Percentiles rank a stretch among this genome's conserved stretches.
Evolutionary conservation across 2,329 filamentous ascomycete genomes (phyloP).

Genomic region (Neonectria faginata): DNA sequence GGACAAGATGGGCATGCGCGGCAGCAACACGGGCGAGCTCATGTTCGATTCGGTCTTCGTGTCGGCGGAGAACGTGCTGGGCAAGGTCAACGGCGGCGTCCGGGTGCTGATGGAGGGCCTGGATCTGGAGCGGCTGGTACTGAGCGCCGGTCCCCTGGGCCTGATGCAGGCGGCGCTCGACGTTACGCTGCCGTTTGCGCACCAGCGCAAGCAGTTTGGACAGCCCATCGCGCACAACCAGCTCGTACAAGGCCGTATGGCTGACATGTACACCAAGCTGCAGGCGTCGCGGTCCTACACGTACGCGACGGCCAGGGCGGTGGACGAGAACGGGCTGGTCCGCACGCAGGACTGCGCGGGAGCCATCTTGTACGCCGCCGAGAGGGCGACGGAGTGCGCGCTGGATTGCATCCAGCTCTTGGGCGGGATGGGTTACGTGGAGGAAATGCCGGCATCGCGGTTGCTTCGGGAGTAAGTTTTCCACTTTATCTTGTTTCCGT

Average conservation of each 20-base stretch:
- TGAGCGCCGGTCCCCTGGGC: slow-evolving; percentile 89
- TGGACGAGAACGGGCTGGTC: slow-evolving; percentile 81
- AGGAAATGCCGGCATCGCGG: slow-evolving; percentile 91
- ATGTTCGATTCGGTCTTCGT: slow-evolving; percentile 93
- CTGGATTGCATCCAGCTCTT: slow-evolving; percentile 92
- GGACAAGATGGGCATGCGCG: slow-evolving; percentile 98
- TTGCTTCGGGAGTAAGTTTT: slow-evolving; percentile 76
- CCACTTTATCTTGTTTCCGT: neutral
- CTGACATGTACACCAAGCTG: slow-evolving; percentile 97
- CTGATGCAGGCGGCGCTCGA: slow-evolving; percentile 95
- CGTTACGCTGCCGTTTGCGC: slow-evolving; percentile 86
- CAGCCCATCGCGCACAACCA: slow-evolving; percentile 91
- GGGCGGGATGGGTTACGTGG: slow-evolving; percentile 95
- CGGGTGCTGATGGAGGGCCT: slow-evolving; percentile 95
- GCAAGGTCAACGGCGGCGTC: slow-evolving; percentile 83
- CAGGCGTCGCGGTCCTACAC: slow-evolving; percentile 89
- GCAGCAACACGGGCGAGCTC: slow-evolving; percentile 94
- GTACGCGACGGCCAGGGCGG: slow-evolving; percentile 80
- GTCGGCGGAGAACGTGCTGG: slow-evolving; percentile 83
- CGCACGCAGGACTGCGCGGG: slow-evolving; percentile 94
- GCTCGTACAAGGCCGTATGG: slow-evolving; percentile 89
- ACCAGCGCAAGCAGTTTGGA: slow-evolving; percentile 90
- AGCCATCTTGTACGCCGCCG: slow-evolving; percentile 91
- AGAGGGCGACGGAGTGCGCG: slow-evolving; percentile 87
- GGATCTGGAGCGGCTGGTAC: slow-evolving; percentile 91